Base-by-base conservation (phyloP, 2,329 filamentous ascomycete species). In the Spiromastix sp. region DNA sequence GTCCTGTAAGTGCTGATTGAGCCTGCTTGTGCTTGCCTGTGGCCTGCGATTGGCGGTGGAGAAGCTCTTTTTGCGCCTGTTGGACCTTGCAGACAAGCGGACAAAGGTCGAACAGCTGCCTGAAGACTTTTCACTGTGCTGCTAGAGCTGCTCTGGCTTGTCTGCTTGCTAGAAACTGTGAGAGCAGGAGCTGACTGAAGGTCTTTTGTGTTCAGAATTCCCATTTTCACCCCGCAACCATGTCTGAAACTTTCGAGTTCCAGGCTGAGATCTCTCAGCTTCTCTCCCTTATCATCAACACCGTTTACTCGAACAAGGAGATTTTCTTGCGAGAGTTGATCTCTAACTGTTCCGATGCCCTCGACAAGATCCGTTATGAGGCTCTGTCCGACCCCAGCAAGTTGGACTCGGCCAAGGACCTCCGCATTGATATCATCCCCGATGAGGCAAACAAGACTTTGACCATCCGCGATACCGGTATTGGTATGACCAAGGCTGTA, bases 231-330 rank as follows among this genome's bases (percentile, higher is more conserved):
- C 49, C 61, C 66, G 59, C 60, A 68, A 83, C 64, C 64, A 94
- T 93, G 85, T 69, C 85, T 67, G 87, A 96, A 75, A 95, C 87
- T 54, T 98, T 98, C 73, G 89, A 96, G 82, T 98, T 96, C 76
- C 91, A 98, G 82, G 91, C 91, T 82, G 91, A 98, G 84, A 98
- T 98, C 65, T 96, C 89, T 83, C 91, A 98, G 85, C 85, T 98
- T 51, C 83, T 98, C 63, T 86, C 81, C 54, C 84, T 98, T 65
- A 98, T 98, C 71, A 98, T 98, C 79, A 98, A 98, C 84, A 96
- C 91, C 51, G 91, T 98, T 73, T 98, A 96, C 78, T 95, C 87
- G 55, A 98, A 98, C 82, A 98, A 98, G 78, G 91, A 96, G 72
- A 96, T 98, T 64, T 98, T 98, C 81, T 72, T 98, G 57, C 76